Evolutionary conservation across 805 yeast genomes (phyloP).

Genomic region (Cyberlindnera euphorbiae): DNA sequence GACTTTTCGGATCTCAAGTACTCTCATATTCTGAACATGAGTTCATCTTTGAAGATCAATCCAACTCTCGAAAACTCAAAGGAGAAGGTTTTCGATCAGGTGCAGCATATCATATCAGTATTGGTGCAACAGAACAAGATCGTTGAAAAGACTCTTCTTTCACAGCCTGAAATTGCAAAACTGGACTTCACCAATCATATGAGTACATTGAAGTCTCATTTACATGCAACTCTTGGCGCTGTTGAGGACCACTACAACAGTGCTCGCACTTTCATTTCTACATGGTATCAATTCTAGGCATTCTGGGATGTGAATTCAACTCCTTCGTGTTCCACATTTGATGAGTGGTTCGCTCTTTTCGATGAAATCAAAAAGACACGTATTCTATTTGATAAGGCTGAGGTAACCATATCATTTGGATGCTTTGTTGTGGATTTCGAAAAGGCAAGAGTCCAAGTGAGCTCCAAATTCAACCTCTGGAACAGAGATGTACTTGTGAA

Average conservation of each 20-base stretch:
- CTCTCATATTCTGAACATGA: constrained; percentile 34
- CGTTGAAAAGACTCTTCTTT: constrained; percentile 15
- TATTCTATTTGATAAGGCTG: constrained; percentile 46
- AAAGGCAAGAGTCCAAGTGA: constrained; percentile 48
- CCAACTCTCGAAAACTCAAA: constrained; percentile 41
- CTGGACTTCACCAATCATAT: constrained; percentile 10
- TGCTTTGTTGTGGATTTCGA: constrained; percentile 40
- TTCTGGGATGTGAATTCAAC: constrained; percentile 54
- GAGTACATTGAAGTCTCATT: constrained; percentile 10
- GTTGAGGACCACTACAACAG: constrained; percentile 31
- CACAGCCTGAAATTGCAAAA: neutral
- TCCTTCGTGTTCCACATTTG: constrained; percentile 36
- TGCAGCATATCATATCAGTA: constrained; percentile 24
- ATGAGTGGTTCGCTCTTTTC: constrained; percentile 45
- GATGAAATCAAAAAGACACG: constrained; percentile 40
- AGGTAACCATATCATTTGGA: constrained; percentile 37
- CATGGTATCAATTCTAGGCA: constrained; percentile 54
- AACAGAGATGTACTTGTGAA: constrained; percentile 39
- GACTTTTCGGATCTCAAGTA: constrained; percentile 1
- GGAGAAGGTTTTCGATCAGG: constrained; percentile 20
- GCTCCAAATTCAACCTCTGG: constrained; percentile 55
- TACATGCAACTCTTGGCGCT: constrained; percentile 20
- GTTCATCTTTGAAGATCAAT: constrained; percentile 30
- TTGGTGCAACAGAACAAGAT: constrained; percentile 27
- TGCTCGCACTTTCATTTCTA: constrained; percentile 34